Conservation (phyloP, 1,284 basidiomycete species). For the Coniophora puteana region DNA sequence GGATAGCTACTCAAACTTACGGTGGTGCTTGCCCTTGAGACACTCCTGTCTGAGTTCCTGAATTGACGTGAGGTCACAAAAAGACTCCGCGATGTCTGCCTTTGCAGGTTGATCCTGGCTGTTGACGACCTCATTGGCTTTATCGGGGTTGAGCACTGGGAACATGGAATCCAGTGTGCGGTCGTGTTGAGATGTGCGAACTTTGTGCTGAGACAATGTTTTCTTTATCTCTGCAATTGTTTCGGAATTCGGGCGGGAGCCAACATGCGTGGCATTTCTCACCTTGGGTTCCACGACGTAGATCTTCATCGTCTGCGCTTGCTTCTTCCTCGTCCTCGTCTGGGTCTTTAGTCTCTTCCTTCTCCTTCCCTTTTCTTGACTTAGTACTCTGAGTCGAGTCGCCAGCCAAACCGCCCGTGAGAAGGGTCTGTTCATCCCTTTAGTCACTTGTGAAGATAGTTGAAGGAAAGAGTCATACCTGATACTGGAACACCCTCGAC, state of each 20-base stretch:
- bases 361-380: slow-evolving; percentile 45
- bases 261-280: neutral
- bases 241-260: slow-evolving; percentile 16
- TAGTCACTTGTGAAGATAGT: neutral
- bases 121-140: slow-evolving; percentile 16
- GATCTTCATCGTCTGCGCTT: slow-evolving; percentile 17
- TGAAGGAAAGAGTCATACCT: slow-evolving; percentile 41
- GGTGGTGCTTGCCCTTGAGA: slow-evolving; percentile 59
- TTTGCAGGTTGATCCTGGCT: slow-evolving; percentile 17
- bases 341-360: slow-evolving; percentile 27
- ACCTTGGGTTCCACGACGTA: slow-evolving; percentile 14
- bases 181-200: slow-evolving; percentile 85
- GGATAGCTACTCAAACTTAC: slow-evolving; percentile 40
- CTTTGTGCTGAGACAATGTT: slow-evolving; percentile 81
- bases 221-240: too few species aligned
- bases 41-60: slow-evolving; percentile 61
- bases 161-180: slow-evolving; percentile 95
- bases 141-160: slow-evolving; percentile 50
- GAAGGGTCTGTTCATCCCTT: slow-evolving; percentile 55
- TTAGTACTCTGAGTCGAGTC: slow-evolving; percentile 30
- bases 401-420: slow-evolving; percentile 51
- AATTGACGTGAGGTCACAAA: slow-evolving; percentile 82
- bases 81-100: slow-evolving; percentile 70
- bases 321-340: slow-evolving; percentile 32
- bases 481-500: slow-evolving; percentile 79